Evolutionary conservation across 2,329 filamentous ascomycete genomes (phyloP), one percentile per base, ranked within the genome.

Genomic region (Trichoderma atroviride): DNA sequence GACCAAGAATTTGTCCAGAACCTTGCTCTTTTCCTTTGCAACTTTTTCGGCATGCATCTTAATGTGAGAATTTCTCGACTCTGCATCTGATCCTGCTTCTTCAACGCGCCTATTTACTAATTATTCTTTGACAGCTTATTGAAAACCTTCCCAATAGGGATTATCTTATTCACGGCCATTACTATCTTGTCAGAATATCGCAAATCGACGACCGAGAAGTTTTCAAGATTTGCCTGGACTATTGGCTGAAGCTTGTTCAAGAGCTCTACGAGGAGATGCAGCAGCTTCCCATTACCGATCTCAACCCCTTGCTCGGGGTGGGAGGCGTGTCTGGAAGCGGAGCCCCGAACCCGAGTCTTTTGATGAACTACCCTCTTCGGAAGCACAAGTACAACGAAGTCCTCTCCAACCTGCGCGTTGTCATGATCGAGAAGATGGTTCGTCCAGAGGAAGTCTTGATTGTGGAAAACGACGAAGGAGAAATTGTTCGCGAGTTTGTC

Each of bases 361-460:
- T 98, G 71, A 91, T 90, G 75, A 97, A 94, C 80, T 97, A 97
- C 77, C 94, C 95, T 14, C 87, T 99, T 56, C 91, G 96, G 71
- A 99, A 99, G 84, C 95, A 99, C 86, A 98, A 97, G 82, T 99
- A 98, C 81, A 91, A 91, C 73, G 94, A 97, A 78, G 92, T 99
- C 24, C 84, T 99, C 61, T 95, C 95, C 11, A 98, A 97, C 79
- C 86, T 99, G 69, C 91, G 96, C 74, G 92, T 95, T 29, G 96
- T 99, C 73, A 99, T 99, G 96, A 98, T 99, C 72, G 96, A 99
- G 83, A 97, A 97, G 86, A 99, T 99, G 96, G 96, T 99, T 37
- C 89, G 94, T 55, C 96, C 96, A 0, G 96, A 99, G 82, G 96
- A 99, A 82, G 96, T 99, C 10, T 81, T 99, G 74, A 96, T 99